phyloP scores from a whole-genome alignment of 2,329 filamentous ascomycete genomes.

The Taxawa tesnikishii region DNA sequence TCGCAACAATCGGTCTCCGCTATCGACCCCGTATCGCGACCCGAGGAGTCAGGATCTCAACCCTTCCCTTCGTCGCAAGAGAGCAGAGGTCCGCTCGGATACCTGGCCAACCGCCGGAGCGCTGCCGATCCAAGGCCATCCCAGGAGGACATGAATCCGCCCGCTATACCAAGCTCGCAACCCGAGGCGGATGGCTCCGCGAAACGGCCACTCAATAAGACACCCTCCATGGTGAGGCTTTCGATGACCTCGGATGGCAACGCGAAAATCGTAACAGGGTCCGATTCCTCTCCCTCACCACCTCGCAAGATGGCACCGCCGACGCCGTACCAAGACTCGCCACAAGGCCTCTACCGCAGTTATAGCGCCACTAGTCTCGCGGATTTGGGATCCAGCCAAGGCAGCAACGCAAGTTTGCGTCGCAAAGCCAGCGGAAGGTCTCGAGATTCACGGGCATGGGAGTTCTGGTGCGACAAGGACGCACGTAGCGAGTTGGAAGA shows the following conservation, averaged over 20 bases:
- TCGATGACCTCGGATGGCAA: constrained; percentile 81
- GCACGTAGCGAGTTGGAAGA: constrained; percentile 64
- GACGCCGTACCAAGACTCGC: constrained; percentile 24
- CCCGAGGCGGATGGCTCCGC: background rate
- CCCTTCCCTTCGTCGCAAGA: constrained; percentile 5
- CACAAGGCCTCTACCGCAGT: constrained; percentile 51
- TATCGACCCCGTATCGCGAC: no score
- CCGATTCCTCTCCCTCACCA: constrained; percentile 58
- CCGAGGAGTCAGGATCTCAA: constrained; percentile 5
- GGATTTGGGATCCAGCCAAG: constrained; percentile 13
- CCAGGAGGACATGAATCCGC: constrained; percentile 13
- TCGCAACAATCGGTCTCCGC: no score
- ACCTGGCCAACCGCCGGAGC: constrained; percentile 33
- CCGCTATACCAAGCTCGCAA: background rate
- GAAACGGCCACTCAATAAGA: constrained; percentile 13
- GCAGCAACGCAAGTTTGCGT: constrained; percentile 7
- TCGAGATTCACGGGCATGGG: constrained; percentile 80
- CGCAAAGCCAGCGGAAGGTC: constrained; percentile 51
- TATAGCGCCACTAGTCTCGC: constrained; percentile 48
- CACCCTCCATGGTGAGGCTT: constrained; percentile 52
- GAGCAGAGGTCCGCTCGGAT: constrained; percentile 12
- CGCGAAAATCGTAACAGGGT: constrained; percentile 65
- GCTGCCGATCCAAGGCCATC: constrained; percentile 24
- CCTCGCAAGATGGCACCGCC: constrained; percentile 27
- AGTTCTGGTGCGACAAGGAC: constrained; percentile 77